Base-by-base conservation (phyloP, 2,329 filamentous ascomycete species). In the Tolypocladium sp. region DNA sequence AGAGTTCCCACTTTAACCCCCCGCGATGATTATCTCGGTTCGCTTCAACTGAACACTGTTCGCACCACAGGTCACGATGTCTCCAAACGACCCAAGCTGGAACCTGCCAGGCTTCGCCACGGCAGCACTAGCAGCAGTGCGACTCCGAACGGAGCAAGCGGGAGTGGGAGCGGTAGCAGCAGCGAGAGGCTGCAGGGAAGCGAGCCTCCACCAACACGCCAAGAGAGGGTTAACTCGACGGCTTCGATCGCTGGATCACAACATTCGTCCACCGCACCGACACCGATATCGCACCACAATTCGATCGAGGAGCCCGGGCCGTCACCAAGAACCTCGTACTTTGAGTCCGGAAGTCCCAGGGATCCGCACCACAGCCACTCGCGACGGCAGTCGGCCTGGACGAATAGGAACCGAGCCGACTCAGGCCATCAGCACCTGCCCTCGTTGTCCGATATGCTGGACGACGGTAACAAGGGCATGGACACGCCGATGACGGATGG, bases 41-140 rank as follows among this genome's bases (percentile, higher is more conserved):
- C 57, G 15, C 33, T 35, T 57, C 42, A 62, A 58, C 63, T 60
- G 41, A 63, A 63, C 52, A 38, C 44, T 44, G 58, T 22, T 55
- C 20, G 12, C 10, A 13, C 56, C 42, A 12, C 42, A 72, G 67
- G 59, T 30, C 63, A 65, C 40, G 80, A 84, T 58, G 70, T 68
- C 1, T 75, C 77, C 10, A 85, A 83, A 60, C 71, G 81, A 46
- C 66, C 66, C 22, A 83, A 79, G 65, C 66, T 79, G 3, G 80
- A 82, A 17, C 65, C 70, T 4, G 63, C 61, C n/a, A 67, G 68
- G 60, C 58, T 72, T 37, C 68, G 66, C 22, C 69, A 77, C 52
- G 74, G 76, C 2, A 75, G 73, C 58, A 73, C 68, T 17, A 77
- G 74, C 61, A 76, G 74, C 41, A 76, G 74, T 56, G 73, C 68